Base-by-base conservation (phyloP, 1,139 yeast genomes). In the Suhomyces guaymorum region DNA sequence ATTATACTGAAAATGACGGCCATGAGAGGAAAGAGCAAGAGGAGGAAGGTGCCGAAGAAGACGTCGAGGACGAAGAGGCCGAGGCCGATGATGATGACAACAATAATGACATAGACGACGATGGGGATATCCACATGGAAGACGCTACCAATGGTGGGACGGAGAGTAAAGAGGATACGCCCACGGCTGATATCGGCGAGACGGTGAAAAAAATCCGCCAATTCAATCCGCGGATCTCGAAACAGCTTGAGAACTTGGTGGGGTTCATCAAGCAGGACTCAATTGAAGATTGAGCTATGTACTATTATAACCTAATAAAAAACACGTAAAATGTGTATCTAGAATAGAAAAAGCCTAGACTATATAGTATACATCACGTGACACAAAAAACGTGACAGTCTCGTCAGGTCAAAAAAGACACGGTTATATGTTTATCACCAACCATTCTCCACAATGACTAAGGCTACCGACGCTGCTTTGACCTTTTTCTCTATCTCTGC, bases 401-500 rank as follows among this genome's bases (percentile, higher is more conserved):
- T 29, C 37, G 31, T 37, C 24, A 11, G n/a, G n/a, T 24, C 28
- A 28, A 36, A 28, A 32, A 28, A 10, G 36, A 30, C 31, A 26
- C 37, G 36, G 33, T 20, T 32, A 28, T 23, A 20, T 28, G 32
- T 33, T 33, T 29, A 21, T 21, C 17, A 11, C 9, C 21, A 11
- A 23, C 25, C 23, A 16, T 8, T 18, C n/a, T 24, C 22, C 33
- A 47, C 35, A 20, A 82, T 82, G 90, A 80, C 89, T 18, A 80
- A 79, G 56, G 87, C 88, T 33, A 75, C 82, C 18, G 84, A 82
- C 52, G 69, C 88, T 7, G 64, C 64, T 26, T 63, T 76, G 45
- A 56, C 70, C 8, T 49, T 71, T 19, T 67, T 80, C 46, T 66
- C 75, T 11, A 49, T 70, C 22, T 57, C 74, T 6, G 74, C 82